Conservation (phyloP, 805 yeast genomes). For the Candida broadrunensis region DNA sequence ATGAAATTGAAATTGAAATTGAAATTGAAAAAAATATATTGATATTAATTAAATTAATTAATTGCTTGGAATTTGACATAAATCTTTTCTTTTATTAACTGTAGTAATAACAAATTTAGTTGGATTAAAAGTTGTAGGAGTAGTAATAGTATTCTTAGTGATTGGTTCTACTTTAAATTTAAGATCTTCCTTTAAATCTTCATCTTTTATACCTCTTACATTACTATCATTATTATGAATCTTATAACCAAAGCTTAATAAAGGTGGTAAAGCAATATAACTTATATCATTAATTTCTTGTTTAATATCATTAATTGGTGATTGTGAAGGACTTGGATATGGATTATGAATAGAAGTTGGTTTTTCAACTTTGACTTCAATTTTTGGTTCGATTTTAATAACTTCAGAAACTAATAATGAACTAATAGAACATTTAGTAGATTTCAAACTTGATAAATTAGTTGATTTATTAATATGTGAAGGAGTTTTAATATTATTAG, state of each 20-base stretch:
- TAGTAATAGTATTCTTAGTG: neutral
- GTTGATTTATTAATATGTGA: neutral
- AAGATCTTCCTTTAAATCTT: neutral
- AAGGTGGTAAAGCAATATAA: conserved; percentile 15
- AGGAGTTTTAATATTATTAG: conserved; percentile 4
- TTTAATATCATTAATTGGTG: conserved; percentile 19
- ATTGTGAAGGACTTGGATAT: conserved; percentile 30
- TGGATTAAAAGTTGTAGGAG: neutral
- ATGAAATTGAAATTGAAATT: neutral
- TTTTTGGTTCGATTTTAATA: neutral
- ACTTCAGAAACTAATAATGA: conserved; percentile 5
- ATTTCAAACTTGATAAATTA: conserved; percentile 11
- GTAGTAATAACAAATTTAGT: conserved; percentile 32
- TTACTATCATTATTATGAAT: conserved; percentile 9
- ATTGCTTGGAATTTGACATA: conserved; percentile 16
- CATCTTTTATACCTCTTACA: conserved; percentile 6
- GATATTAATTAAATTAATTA: neutral
- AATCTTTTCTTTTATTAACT: conserved; percentile 24
- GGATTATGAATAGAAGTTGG: conserved; percentile 13
- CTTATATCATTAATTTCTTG: conserved; percentile 15
- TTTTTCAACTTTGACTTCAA: conserved; percentile 6
- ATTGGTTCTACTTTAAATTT: neutral
- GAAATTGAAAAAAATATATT: neutral
- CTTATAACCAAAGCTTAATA: conserved; percentile 7
- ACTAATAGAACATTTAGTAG: conserved; percentile 11